Conservation (phyloP, 1,284 basidiomycete genomes). For the Hymenochaete sp. region DNA sequence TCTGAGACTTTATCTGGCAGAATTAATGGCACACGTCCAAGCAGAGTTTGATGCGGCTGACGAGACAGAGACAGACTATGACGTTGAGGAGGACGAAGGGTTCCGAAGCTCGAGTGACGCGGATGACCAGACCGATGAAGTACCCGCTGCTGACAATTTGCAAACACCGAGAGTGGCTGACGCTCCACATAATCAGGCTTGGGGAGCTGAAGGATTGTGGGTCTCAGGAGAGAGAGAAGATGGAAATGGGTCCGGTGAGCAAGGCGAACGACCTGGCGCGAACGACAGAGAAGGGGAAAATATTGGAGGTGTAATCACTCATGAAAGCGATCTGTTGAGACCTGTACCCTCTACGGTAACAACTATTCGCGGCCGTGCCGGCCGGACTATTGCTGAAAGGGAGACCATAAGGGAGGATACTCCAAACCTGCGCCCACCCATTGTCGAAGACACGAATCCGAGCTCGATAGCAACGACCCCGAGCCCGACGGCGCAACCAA, state of each 20-base stretch:
- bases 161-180: constrained; percentile 11
- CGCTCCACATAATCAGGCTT: too few relatives aligned
- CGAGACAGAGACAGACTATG: constrained; percentile 36
- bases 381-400: constrained; percentile 1
- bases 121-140: too few relatives aligned
- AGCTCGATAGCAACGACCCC: constrained; percentile 17
- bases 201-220: too few relatives aligned
- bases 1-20: constrained; percentile 71
- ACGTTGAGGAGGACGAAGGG: constrained; percentile 50
- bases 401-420: too few relatives aligned
- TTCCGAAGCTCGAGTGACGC: constrained; percentile 9
- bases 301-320: too few relatives aligned
- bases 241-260: too few relatives aligned
- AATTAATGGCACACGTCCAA: constrained; percentile 57
- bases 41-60: constrained; percentile 26
- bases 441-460: constrained; percentile 15
- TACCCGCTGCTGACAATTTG: not conserved
- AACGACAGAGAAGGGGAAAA: too few relatives aligned
- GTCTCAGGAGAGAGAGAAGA: too few relatives aligned
- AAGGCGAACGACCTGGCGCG: not conserved
- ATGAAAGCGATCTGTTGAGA: not conserved
- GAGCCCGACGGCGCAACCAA: constrained; percentile 12
- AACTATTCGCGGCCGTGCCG: constrained; percentile 3
- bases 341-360: constrained; percentile 4
- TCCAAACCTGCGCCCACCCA: not conserved